Evolutionary conservation across 2,329 filamentous ascomycete species (phyloP).

Genomic region (Coleophoma crateriformis): DNA sequence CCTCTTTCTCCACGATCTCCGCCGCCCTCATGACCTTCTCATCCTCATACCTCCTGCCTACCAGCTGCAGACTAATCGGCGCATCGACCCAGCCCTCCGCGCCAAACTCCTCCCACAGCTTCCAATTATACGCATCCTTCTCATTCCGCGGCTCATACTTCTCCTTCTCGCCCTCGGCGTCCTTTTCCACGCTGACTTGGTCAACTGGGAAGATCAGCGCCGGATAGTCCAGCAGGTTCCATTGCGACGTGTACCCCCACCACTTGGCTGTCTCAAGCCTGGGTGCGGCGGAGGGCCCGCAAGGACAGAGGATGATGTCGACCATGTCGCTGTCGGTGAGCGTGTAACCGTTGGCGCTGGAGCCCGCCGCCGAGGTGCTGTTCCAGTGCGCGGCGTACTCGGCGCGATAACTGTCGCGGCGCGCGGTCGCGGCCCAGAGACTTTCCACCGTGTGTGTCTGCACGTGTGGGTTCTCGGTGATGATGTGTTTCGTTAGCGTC

Average conservation of each 20-base stretch:
- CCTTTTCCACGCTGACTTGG: conserved; percentile 24
- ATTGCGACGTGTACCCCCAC: conserved; percentile 63
- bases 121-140: conserved; percentile 24
- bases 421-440: conserved; percentile 33
- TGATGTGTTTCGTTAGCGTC: conserved; percentile 53
- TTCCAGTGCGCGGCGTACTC: conserved; percentile 20
- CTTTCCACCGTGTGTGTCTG: conserved; percentile 32
- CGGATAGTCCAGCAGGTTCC: conserved; percentile 67
- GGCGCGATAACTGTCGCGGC: conserved; percentile 30
- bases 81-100: conserved; percentile 31
- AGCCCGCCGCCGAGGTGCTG: conserved; percentile 21
- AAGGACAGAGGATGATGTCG: conserved; percentile 59
- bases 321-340: conserved; percentile 29
- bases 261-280: conserved; percentile 41
- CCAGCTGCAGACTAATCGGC: conserved; percentile 34
- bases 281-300: conserved; percentile 48
- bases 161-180: conserved; percentile 9
- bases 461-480: conserved; percentile 44
- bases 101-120: conserved; percentile 29
- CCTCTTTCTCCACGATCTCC: conserved; percentile 26
- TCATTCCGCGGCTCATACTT: conserved; percentile 27
- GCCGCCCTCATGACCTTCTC: conserved; percentile 30
- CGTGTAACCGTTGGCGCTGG: not conserved
- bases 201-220: conserved; percentile 53
- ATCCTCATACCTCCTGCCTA: conserved; percentile 30